Percentiles rank a stretch among this genome's conserved stretches.
Evolutionary conservation across 108 stramenopile species (phyloP).

Genomic region (Chaetoceros muelleri): DNA sequence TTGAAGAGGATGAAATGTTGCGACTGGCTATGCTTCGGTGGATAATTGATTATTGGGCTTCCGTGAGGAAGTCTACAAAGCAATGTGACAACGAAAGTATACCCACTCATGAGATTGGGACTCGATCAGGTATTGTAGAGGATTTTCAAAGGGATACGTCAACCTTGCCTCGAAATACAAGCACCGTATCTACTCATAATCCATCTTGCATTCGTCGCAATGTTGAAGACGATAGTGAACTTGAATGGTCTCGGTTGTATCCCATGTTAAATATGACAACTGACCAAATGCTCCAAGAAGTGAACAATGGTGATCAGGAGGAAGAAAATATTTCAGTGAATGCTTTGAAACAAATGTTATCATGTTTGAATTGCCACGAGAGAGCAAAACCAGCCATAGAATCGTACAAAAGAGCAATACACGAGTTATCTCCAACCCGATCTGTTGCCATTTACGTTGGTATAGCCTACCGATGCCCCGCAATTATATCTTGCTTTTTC

Average conservation of each 20-base stretch:
- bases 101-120: no score
- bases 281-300: conserved; percentile 40
- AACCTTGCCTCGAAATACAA: not conserved
- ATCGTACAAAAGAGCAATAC: conserved; percentile 26
- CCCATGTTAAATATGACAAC: conserved; percentile 33
- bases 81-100: no score
- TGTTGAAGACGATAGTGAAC: not conserved
- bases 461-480: conserved; percentile 22
- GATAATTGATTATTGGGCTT: conserved; percentile 33
- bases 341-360: conserved; percentile 18
- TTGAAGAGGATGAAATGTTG: conserved; percentile 33
- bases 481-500: conserved; percentile 12
- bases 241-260: conserved; percentile 29
- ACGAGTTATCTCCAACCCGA: conserved; percentile 26
- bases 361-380: conserved; percentile 25
- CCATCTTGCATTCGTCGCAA: no score
- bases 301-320: conserved; percentile 9
- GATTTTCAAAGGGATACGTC: not conserved
- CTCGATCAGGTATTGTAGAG: no score
- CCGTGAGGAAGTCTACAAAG: not conserved
- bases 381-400: conserved; percentile 31
- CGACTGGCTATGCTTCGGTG: conserved; percentile 36
- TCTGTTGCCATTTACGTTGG: conserved; percentile 15
- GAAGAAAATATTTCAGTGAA: conserved; percentile 5
- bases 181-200: not conserved